These are phyloP conservation scores for Nicotiana rustica DNA, from an alignment of 305 asterid genomes.

Conservation along the genomic window DNA sequence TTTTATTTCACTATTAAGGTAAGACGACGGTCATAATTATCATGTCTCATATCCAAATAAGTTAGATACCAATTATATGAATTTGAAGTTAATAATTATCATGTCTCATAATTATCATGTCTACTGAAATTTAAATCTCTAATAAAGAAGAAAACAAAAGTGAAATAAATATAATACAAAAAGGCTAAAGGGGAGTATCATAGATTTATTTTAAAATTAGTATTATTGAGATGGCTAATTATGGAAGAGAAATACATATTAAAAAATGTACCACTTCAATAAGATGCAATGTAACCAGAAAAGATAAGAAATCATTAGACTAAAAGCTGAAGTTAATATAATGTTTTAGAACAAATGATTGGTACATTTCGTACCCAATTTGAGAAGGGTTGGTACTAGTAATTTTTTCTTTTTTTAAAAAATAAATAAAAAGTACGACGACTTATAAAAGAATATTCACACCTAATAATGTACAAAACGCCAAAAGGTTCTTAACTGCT, in stretches of 20 bases:
- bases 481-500: constrained; percentile 26
- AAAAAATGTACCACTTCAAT: not conserved
- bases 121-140: not conserved
- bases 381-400: not conserved
- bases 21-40: too few species aligned
- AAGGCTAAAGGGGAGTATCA: not conserved
- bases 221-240: not conserved
- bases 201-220: not conserved
- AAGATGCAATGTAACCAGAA: constrained; percentile 17
- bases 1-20: too few species aligned
- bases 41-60: too few species aligned
- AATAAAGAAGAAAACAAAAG: not conserved
- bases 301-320: not conserved
- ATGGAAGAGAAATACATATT: not conserved
- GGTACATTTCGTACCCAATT: constrained; percentile 20
- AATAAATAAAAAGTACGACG: not conserved
- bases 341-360: not conserved
- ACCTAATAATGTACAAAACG: constrained; percentile 18
- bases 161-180: not conserved
- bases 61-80: too few species aligned
- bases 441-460: not conserved
- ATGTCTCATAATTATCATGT: too few species aligned
- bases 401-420: too few species aligned
- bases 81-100: too few species aligned
- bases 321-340: constrained; percentile 12